Base-by-base conservation (phyloP, 371 early-diverging fungal genomes). In the Blakeslea trispora region DNA sequence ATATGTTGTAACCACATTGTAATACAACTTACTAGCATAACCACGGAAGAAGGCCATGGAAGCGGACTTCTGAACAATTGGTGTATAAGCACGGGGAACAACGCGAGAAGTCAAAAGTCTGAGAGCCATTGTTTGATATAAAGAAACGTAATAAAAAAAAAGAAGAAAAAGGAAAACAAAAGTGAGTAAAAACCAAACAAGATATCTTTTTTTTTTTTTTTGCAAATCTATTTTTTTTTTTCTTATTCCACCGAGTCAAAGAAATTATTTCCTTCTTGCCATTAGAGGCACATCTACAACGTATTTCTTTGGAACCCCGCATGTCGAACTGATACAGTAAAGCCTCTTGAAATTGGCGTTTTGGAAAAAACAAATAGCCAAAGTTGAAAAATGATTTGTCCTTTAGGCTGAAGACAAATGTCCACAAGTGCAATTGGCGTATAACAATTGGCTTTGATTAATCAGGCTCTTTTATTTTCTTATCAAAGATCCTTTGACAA, bases 61-160 rank as follows among this genome's bases (percentile, higher is more conserved):
- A 19, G 71, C 73, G 53, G 71, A 68, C 62, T 72, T 62, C 49
- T 69, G 70, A 46, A 66, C 46, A 45, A 59, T 69, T 51, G 79
- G 75, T 43, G 63, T 63, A 55, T 71, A 78, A 52, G 78, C 59
- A 54, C 73, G 71, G 40, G 53, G 48, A 32, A 71, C 50, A 55
- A 73, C 72, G 50, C 79, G 75, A 42, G 79, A 56, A 59, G 79
- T 55, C 42, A 78, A 73, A 50, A 64, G 67, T 67, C 74, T 61
- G 43, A 78, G 75, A 45, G 79, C 57, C 79, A 78, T n/a, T 78
- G 50, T 37, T 59, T 37, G 55, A 59, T 35, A 54, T 37, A 32
- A 53, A 43, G n/a, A n/a, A n/a, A n/a, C n/a, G n/a, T n/a, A n/a
- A n/a, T n/a, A 49, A 44, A 40, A 40, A 24, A 45, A 39, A 17